Evolutionary conservation across 2,329 filamentous ascomycete genomes (phyloP).

Genomic region (Penicillium vulpinum): DNA sequence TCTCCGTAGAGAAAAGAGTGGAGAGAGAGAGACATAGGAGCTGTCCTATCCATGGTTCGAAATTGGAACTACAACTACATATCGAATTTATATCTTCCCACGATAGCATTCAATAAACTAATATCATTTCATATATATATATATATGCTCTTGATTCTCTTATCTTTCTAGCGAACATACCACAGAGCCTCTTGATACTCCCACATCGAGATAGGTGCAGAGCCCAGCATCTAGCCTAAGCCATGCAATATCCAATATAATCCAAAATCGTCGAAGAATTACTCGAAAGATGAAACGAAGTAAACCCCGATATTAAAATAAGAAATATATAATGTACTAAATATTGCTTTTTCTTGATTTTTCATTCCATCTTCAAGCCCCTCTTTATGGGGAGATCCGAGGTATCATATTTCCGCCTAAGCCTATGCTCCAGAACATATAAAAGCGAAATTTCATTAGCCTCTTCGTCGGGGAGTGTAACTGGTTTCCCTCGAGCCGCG

Average conservation of each 20-base stretch:
- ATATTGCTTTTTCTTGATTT: slow-evolving; percentile 20
- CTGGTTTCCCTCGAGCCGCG: slow-evolving; percentile 28
- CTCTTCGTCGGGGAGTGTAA: slow-evolving; percentile 22
- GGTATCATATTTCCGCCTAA: slow-evolving; percentile 35
- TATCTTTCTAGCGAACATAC: not conserved
- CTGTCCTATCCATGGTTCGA: slow-evolving; percentile 26
- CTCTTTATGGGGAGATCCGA: slow-evolving; percentile 26
- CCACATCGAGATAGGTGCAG: not conserved
- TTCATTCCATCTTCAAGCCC: slow-evolving; percentile 19
- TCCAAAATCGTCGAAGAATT: not conserved
- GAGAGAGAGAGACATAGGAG: slow-evolving; percentile 9
- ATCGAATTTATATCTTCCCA: not conserved
- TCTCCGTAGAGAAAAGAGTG: slow-evolving; percentile 14
- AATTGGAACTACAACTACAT: slow-evolving; percentile 23
- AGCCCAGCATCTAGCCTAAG: not conserved
- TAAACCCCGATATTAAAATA: not conserved
- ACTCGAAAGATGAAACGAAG: not conserved
- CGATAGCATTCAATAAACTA: no score
- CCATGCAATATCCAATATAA: not conserved
- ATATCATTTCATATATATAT: not conserved
- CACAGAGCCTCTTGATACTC: not conserved
- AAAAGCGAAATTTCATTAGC: slow-evolving; percentile 14
- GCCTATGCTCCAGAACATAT: slow-evolving; percentile 18
- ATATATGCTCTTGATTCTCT: not conserved
- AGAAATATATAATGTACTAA: not conserved